Evolutionary conservation across 2,329 filamentous ascomycete species (phyloP).

Genomic region (Sporothrix euskadiensis): DNA sequence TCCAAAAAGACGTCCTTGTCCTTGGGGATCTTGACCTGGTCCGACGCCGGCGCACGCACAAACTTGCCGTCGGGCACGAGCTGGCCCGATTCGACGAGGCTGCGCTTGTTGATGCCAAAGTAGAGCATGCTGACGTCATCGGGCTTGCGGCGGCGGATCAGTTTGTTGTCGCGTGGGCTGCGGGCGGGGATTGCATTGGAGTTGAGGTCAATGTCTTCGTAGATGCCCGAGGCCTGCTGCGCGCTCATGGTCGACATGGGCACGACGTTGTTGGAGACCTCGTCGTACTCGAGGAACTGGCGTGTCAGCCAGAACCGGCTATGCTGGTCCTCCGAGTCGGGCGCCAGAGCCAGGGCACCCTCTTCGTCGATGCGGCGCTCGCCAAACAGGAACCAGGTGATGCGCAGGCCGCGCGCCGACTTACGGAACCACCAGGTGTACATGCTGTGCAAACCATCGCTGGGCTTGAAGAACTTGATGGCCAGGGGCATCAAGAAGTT

Average conservation of each 20-base stretch:
- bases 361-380: conserved; percentile 81
- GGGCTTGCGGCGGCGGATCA: not conserved
- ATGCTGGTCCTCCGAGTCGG: conserved; percentile 38
- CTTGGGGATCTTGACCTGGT: conserved; percentile 92
- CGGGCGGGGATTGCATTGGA: conserved; percentile 46
- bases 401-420: conserved; percentile 74
- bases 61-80: conserved; percentile 74
- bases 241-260: conserved; percentile 43
- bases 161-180: not conserved
- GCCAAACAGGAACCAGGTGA: conserved; percentile 92
- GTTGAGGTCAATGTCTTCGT: not conserved
- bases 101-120: conserved; percentile 45
- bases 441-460: conserved; percentile 77
- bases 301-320: conserved; percentile 45
- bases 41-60: conserved; percentile 89
- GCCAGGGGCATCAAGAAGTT: conserved; percentile 92
- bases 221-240: not conserved
- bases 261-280: conserved; percentile 47
- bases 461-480: conserved; percentile 80
- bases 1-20: conserved; percentile 77
- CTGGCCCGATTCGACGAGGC: conserved; percentile 52
- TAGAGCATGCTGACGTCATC: conserved; percentile 41
- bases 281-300: conserved; percentile 46
- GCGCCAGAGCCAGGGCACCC: conserved; percentile 58
- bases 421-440: conserved; percentile 96